Evolutionary conservation across 176 grass and related monocot species (phyloP), one percentile per base, ranked within the genome.

Genomic region (Triticum monococcum): DNA sequence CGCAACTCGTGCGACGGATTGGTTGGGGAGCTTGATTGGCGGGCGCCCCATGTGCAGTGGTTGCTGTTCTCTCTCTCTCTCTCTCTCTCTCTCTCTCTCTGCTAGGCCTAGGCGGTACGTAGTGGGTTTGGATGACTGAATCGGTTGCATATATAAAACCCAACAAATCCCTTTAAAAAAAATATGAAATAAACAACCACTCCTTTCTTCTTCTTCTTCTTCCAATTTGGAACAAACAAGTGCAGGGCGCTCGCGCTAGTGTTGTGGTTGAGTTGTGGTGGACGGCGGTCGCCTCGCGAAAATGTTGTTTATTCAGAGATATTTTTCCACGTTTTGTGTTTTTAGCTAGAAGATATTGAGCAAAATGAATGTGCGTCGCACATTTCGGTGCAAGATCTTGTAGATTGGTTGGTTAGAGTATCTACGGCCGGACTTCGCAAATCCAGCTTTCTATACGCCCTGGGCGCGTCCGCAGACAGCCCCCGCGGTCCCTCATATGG

Each of bases 31-130:
- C 84, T 76, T 87, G 85, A 87, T 84, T 20, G 48, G 76, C 76
- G 76, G 79, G 63, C 72, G 83, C 60, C 60, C 83, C 93, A 95
- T 95, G 93, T 95, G 93, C 80, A 45, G 61, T 79, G 78, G 88
- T 87, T 83, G 56, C 77, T 75, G 71, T 87, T 81, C 37, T 8
- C 28, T 28, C 28, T 35, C 33, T 35, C 88, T 67, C 72, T 77
- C 48, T 52, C 48, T 17, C 45, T 48, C 48, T 17, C 45, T 48
- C 88, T 68, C 73, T 77, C 54, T 57, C 54, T 20, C 50, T 52
- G 17, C 54, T 77, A 25, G 40, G 8, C 17, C 14, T 62, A 43
- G 64, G 33, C n/a, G 64, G 22, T 37, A 81, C 67, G 60, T 77
- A 68, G 79, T 95, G 93, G 83, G 52, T 80, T 91, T 89, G 88